phyloP scores from a whole-genome alignment of 108 stramenopile genomes.

The Hondaea fermentalgiana region DNA sequence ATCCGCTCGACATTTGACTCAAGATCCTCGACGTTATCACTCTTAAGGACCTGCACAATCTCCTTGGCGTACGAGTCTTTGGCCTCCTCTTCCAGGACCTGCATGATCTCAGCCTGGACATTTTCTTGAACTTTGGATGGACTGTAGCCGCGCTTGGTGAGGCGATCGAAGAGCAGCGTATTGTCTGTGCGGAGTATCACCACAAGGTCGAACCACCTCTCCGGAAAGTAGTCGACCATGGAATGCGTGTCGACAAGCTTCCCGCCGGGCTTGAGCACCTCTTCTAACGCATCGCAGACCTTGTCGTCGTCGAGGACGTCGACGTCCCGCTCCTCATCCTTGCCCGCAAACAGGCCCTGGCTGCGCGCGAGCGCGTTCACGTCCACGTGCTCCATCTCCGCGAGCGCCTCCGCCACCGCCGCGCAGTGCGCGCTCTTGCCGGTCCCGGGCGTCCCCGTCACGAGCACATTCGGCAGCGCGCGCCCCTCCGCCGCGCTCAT shows the following conservation, averaged over 20 bases:
- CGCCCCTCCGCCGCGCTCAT: not conserved
- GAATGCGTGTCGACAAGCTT: constrained; percentile 81
- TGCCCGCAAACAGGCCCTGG: not conserved
- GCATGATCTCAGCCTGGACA: constrained; percentile 76
- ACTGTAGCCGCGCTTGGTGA: constrained; percentile 68
- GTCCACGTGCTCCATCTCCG: constrained; percentile 1
- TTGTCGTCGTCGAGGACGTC: constrained; percentile 76
- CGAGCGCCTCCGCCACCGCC: constrained; percentile 35
- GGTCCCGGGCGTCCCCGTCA: constrained; percentile 84
- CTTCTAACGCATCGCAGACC: constrained; percentile 42
- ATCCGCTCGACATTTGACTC: constrained; percentile 26
- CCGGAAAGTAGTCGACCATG: constrained; percentile 78
- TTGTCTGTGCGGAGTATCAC: constrained; percentile 71
- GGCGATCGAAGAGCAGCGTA: constrained; percentile 74
- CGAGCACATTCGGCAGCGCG: constrained; percentile 67
- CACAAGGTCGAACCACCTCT: constrained; percentile 90
- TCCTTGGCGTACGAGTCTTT: constrained; percentile 68
- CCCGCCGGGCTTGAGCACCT: constrained; percentile 43
- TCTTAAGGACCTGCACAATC: constrained; percentile 56
- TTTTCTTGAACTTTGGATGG: constrained; percentile 79
- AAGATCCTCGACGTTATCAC: constrained; percentile 12
- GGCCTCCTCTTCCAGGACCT: constrained; percentile 80
- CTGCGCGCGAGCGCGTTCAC: not conserved
- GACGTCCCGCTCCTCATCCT: constrained; percentile 70
- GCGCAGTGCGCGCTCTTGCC: constrained; percentile 73